Evolutionary conservation across 1,284 basidiomycete genomes (phyloP), one percentile per base, ranked within the genome.

Genomic region (Gymnopus androsaceus): DNA sequence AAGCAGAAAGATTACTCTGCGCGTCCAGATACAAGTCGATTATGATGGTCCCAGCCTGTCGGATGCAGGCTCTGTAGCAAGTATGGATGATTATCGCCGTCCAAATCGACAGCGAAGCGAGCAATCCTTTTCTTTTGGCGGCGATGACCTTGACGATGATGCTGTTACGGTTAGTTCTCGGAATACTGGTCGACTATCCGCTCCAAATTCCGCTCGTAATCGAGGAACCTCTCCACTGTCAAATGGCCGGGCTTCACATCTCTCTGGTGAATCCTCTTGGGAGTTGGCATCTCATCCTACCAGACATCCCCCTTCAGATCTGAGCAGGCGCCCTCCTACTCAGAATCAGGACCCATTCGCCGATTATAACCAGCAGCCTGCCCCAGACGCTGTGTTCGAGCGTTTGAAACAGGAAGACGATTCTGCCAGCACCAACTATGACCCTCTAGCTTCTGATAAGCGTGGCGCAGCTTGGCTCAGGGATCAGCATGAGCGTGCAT

Each of bases 1-100:
- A 6, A 75, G 77, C 37, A 76, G 81, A 40, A 91, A 85, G 68
- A 89, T 95, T 56, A 89, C 85, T 0, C 73, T 95, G 21, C 78
- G 83, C 15, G 82, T 95, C 41, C 79, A 86, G 44, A 86, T 96
- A 30, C 76, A 79, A 3, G 85, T 94, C 56, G 92, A 94, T 61
- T 94, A 93, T 64, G 94, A 95, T 66, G 92, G 92, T 0, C 92
- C 90, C n/a, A 92, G 88, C 68, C 76, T 95, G 55, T 94, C 90
- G 14, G 94, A 95, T 64, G 91, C 92, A 1, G 86, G 84, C 6
- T 94, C 91, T 11, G 75, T 94, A 12, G 82, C 81, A 40, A 91
- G 88, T 64, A 65, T 87, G 62, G 90, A 91, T 23, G 90, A 91
- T 59, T 88, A 85, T 71, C 77, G 72, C 63, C 76, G 75, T 47